phyloP scores from a whole-genome alignment of 1,284 basidiomycete genomes.

The Anthracocystis walkeri region DNA sequence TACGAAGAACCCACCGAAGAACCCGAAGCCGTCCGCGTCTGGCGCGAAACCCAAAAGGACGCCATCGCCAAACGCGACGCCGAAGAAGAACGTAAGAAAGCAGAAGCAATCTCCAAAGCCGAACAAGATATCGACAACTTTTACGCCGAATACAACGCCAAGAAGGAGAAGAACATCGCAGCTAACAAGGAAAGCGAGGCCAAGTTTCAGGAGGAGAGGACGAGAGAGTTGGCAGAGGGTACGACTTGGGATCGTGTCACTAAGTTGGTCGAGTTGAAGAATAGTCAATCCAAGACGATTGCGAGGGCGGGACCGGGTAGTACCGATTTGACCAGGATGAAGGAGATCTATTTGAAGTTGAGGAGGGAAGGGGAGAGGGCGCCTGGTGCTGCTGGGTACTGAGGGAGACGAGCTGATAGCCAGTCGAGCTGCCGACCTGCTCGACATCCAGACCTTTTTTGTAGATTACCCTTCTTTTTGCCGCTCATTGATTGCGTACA shows the following conservation, averaged over 20 bases:
- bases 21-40: conserved; percentile 72
- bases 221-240: conserved; percentile 83
- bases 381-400: conserved; percentile 67
- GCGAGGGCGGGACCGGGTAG: conserved; percentile 87
- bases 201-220: conserved; percentile 80
- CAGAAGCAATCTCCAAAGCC: conserved; percentile 87
- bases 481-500: neutral
- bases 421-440: neutral
- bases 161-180: conserved; percentile 91
- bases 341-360: conserved; percentile 72
- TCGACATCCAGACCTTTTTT: neutral
- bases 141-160: conserved; percentile 90
- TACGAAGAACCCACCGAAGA: conserved; percentile 57
- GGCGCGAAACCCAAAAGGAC: conserved; percentile 87
- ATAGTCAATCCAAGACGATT: conserved; percentile 94
- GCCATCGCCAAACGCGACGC: conserved; percentile 87
- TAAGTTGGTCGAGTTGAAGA: conserved; percentile 87
- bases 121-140: conserved; percentile 94
- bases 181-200: conserved; percentile 96
- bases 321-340: conserved; percentile 88
- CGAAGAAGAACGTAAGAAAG: conserved; percentile 80
- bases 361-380: conserved; percentile 66
- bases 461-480: neutral
- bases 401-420: neutral
- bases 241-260: conserved; percentile 97